These are phyloP conservation scores for Alternaria sp. DNA, from an alignment of 2,329 filamentous ascomycete species.

Conservation along the genomic window DNA sequence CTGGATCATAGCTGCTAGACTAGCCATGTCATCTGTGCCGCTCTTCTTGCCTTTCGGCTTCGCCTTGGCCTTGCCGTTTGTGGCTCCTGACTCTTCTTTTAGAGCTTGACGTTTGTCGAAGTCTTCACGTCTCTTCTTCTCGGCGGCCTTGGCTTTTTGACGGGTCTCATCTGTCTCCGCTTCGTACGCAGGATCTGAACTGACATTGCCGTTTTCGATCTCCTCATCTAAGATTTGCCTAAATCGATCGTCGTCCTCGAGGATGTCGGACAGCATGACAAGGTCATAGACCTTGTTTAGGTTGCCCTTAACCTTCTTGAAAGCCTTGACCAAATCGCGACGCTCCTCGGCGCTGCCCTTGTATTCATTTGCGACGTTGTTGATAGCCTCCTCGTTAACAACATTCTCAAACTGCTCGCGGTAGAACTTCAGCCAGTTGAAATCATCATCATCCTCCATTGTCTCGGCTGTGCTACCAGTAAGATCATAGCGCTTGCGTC, in stretches of 20 bases:
- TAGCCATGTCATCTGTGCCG: conserved; percentile 45
- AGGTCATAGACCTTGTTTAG: conserved; percentile 80
- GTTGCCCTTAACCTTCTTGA: conserved; percentile 74
- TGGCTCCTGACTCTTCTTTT: conserved; percentile 64
- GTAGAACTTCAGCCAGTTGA: conserved; percentile 92
- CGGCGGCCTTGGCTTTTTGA: conserved; percentile 43
- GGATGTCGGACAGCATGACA: conserved; percentile 85
- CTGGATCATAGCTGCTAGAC: conserved; percentile 51
- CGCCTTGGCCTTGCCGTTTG: conserved; percentile 37
- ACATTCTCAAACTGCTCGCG: conserved; percentile 80
- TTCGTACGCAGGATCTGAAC: conserved; percentile 72
- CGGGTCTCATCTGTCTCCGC: conserved; percentile 63
- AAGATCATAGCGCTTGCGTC: conserved; percentile 85
- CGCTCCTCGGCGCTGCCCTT: conserved; percentile 87
- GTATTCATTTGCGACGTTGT: conserved; percentile 78
- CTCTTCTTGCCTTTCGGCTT: conserved; percentile 58
- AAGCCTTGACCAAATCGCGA: conserved; percentile 78
- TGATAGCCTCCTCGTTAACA: conserved; percentile 76
- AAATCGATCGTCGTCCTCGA: conserved; percentile 87
- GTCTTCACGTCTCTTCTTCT: conserved; percentile 51
- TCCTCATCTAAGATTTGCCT: conserved; percentile 80
- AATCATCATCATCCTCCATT: conserved; percentile 74
- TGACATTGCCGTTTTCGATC: conserved; percentile 73
- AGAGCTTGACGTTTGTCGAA: conserved; percentile 61
- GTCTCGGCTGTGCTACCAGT: conserved; percentile 90